Evolutionary conservation across 345 rosid genomes (phyloP), one percentile per base, ranked within the genome.

Genomic region (Pistacia integerrima): DNA sequence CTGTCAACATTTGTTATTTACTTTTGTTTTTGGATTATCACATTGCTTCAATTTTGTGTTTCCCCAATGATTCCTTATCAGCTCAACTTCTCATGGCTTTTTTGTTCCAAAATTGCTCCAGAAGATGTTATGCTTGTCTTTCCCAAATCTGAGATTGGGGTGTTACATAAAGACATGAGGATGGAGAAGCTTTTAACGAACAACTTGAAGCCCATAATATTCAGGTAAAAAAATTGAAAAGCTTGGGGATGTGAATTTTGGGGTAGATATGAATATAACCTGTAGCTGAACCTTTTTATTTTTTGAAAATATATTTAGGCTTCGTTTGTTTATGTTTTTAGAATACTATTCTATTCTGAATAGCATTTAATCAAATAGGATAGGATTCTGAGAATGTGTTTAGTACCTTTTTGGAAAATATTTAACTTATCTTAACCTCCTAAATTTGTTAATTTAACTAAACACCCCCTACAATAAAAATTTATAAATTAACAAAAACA

Each of bases 221-320:
- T 75, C 58, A 66, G 57, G 66, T 75, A 75, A 49, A 51, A 62
- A 18, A 11, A 2, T 60, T 25, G 52, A 55, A 75, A 64, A 25
- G 56, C 41, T 75, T 44, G 56, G 28, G 55, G 10, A 16, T 25
- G 35, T 28, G n/a, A 49, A 13, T 67, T 20, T 9, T 65, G 22
- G 41, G 62, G 22, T 64, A 35, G 2, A 64, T 74, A 11, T 48
- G 3, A 28, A 61, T 11, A n/a, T 5, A 28, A 49, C 25, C 49
- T 51, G 0, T 28, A 11, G 76, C 28, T 48, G 14, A 48, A 73
- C 33, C 28, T 28, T 46, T 49, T 41, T 41, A 41, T 41, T 3
- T 30, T 73, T 67, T 62, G 33, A 61, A 73, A 60, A 64, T 55
- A 33, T 30, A 20, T 62, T 25, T 25, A 25, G 25, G 25, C 25